phyloP scores from a whole-genome alignment of 2,329 filamentous ascomycete species.

The Bipolaris zeicola region DNA sequence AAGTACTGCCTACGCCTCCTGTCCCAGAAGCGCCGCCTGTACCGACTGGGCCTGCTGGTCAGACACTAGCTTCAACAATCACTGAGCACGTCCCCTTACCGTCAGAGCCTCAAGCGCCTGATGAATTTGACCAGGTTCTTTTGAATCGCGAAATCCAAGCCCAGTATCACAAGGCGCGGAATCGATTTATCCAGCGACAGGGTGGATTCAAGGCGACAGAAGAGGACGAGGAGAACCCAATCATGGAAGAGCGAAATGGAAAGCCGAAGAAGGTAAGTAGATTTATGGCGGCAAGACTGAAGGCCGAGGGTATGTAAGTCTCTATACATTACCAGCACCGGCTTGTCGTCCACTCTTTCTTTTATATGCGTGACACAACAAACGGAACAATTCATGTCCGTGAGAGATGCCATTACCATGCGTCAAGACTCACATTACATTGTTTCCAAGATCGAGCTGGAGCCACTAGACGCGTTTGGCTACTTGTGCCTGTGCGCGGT shows the following conservation, averaged over 20 bases:
- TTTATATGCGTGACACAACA: neutral
- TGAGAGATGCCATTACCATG: conserved; percentile 45
- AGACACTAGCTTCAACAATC: conserved; percentile 64
- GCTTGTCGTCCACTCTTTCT: neutral
- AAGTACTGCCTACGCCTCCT: conserved; percentile 31
- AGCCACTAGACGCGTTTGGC: conserved; percentile 44
- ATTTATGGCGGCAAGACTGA: conserved; percentile 73
- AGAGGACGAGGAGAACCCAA: conserved; percentile 68
- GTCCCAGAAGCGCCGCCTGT: conserved; percentile 35
- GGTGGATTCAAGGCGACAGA: conserved; percentile 77
- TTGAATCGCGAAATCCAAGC: conserved; percentile 77
- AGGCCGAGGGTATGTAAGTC: conserved; percentile 38
- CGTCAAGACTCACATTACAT: conserved; percentile 47
- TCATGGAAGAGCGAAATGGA: conserved; percentile 69
- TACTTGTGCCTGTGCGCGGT: conserved; percentile 37
- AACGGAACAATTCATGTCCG: conserved; percentile 46
- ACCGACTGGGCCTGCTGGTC: conserved; percentile 51
- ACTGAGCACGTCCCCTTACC: conserved; percentile 56
- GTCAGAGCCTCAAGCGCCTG: conserved; percentile 47
- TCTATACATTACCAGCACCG: neutral
- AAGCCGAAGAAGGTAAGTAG: conserved; percentile 67
- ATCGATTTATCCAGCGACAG: conserved; percentile 79
- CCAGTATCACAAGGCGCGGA: conserved; percentile 83
- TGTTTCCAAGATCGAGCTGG: conserved; percentile 42
- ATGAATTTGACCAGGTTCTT: conserved; percentile 69